Conservation (phyloP, 495 filamentous ascomycete species). For the Talaromyces proteolyticus region DNA sequence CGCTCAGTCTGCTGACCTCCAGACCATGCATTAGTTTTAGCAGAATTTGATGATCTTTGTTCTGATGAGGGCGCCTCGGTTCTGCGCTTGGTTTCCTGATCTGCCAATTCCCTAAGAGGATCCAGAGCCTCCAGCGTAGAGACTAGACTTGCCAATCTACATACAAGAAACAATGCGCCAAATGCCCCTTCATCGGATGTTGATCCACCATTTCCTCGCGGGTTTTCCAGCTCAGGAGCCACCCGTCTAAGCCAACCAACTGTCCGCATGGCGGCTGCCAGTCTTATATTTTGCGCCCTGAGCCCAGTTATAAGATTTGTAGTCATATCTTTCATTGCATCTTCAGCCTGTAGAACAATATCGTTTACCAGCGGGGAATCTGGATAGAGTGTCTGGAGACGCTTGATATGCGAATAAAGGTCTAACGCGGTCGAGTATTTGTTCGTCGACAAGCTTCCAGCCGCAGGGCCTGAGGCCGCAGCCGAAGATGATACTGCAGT, state of each 20-base stretch:
- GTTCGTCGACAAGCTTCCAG: slow-evolving; percentile 41
- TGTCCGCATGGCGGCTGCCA: slow-evolving; percentile 86
- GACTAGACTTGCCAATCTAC: slow-evolving; percentile 72
- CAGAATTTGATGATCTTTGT: slow-evolving; percentile 10
- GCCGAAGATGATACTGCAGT: slow-evolving; percentile 62
- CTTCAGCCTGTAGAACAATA: slow-evolving; percentile 73
- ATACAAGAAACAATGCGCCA: slow-evolving; percentile 82
- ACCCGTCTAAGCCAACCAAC: slow-evolving; percentile 88
- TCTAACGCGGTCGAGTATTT: slow-evolving; percentile 91
- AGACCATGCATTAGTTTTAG: slow-evolving; percentile 42
- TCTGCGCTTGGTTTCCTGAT: slow-evolving; percentile 66
- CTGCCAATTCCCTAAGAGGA: slow-evolving; percentile 80
- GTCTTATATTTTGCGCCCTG: slow-evolving; percentile 70
- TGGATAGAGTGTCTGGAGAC: slow-evolving; percentile 77
- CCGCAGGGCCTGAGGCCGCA: slow-evolving; percentile 36
- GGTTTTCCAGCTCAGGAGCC: slow-evolving; percentile 66
- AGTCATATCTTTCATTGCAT: slow-evolving; percentile 85
- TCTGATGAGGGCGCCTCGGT: slow-evolving; percentile 17
- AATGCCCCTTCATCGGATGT: slow-evolving; percentile 54
- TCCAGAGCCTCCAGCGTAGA: slow-evolving; percentile 78
- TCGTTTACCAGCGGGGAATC: slow-evolving; percentile 67
- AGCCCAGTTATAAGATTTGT: slow-evolving; percentile 75
- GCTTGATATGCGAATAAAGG: slow-evolving; percentile 86
- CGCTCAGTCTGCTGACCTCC: slow-evolving; percentile 89
- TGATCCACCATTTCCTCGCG: slow-evolving; percentile 21